Evolutionary conservation across 495 filamentous ascomycete species (phyloP).

Genomic region (Podospora fimiseda): DNA sequence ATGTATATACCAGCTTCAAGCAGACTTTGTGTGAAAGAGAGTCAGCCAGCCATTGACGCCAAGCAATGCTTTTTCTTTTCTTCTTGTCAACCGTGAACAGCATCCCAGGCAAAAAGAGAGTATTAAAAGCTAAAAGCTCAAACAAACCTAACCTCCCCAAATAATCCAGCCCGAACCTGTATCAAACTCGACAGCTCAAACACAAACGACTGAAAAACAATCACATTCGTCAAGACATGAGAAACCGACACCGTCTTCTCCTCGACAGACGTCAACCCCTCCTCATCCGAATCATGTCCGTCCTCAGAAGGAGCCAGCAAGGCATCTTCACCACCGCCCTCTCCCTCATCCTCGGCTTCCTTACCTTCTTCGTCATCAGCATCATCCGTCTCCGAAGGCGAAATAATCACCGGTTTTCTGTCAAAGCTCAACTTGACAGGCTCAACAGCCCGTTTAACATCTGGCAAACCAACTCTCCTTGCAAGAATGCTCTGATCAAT

Average conservation of each 20-base stretch:
- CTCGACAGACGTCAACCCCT: conserved; percentile 20
- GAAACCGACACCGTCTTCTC: conserved; percentile 61
- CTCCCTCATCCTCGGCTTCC: conserved; percentile 17
- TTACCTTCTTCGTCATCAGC: conserved; percentile 9
- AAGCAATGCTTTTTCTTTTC: background rate
- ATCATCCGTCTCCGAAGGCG: conserved; percentile 19
- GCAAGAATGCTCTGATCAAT: conserved; percentile 49
- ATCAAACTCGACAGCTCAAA: conserved; percentile 82
- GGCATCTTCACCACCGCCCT: conserved; percentile 20
- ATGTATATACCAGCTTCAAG: too few relatives aligned
- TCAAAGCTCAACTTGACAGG: conserved; percentile 36
- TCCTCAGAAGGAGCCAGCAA: conserved; percentile 33
- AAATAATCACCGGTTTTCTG: conserved; percentile 21
- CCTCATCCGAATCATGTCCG: conserved; percentile 29
- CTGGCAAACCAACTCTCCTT: conserved; percentile 38
- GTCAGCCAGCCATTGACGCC: background rate
- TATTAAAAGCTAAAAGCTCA: conserved; percentile 15
- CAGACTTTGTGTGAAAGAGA: background rate
- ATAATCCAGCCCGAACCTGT: conserved; percentile 77
- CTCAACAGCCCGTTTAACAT: conserved; percentile 19
- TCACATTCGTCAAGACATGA: conserved; percentile 77
- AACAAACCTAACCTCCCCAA: conserved; percentile 74
- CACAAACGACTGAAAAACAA: conserved; percentile 76
- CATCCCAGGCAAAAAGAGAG: too few relatives aligned
- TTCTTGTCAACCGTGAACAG: background rate